Percentiles rank a stretch among this genome's conserved stretches.
These are phyloP conservation scores for Candida nanaspora DNA, from an alignment of 805 yeast species.

Conservation along the genomic window DNA sequence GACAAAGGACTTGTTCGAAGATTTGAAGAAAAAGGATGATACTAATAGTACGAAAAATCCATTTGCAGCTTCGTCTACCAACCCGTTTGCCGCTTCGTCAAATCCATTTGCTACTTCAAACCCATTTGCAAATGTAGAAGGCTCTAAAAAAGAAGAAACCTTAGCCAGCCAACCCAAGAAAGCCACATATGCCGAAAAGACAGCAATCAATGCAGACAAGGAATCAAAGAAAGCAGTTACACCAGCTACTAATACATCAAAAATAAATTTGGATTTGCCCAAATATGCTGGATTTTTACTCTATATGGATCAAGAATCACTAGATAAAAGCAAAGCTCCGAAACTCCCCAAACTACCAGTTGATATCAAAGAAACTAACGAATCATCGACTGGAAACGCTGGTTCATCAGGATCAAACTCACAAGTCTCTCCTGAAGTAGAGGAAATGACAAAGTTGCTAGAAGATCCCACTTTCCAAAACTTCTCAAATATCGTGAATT, in stretches of 20 bases:
- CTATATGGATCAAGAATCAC: constrained; percentile 65
- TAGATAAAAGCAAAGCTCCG: constrained; percentile 41
- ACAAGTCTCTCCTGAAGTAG: constrained; percentile 33
- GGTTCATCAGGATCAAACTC: constrained; percentile 11
- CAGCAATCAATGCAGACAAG: constrained; percentile 2
- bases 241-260: background rate
- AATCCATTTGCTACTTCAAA: constrained; percentile 9
- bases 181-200: constrained; percentile 13
- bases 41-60: constrained; percentile 13
- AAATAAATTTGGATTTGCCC: constrained; percentile 28
- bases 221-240: background rate
- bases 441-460: constrained; percentile 44
- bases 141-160: background rate
- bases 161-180: background rate
- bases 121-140: constrained; percentile 1
- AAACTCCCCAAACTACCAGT: constrained; percentile 35
- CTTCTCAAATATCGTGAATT: constrained; percentile 67
- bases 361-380: constrained; percentile 5
- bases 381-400: constrained; percentile 8
- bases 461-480: constrained; percentile 76
- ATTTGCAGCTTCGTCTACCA: constrained; percentile 9
- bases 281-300: constrained; percentile 59
- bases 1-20: constrained; percentile 24
- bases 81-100: constrained; percentile 14
- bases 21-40: background rate